Evolutionary conservation across 2,329 filamentous ascomycete species (phyloP).

Genomic region (Periconia macrospinosa): DNA sequence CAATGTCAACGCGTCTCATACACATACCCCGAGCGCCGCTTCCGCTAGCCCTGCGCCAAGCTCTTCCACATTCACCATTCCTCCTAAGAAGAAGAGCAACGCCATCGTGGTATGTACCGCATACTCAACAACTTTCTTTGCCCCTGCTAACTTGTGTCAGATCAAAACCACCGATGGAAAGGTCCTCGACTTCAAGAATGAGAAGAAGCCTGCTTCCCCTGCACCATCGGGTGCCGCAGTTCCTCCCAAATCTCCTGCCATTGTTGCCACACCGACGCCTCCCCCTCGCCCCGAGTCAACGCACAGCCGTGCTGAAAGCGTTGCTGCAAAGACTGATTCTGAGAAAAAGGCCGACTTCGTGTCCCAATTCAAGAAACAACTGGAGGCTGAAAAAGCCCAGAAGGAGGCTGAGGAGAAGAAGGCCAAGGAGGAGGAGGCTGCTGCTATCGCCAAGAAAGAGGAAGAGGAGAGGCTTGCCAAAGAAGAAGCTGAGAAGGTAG

Average conservation of each 20-base stretch:
- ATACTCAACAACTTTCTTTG: neutral
- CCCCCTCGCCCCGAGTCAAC: slow-evolving; percentile 71
- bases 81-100: slow-evolving; percentile 66
- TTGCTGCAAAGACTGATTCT: slow-evolving; percentile 69
- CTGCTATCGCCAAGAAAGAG: slow-evolving; percentile 31
- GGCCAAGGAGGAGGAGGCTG: slow-evolving; percentile 47
- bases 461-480: slow-evolving; percentile 37
- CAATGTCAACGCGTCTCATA: slow-evolving; percentile 50
- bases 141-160: neutral
- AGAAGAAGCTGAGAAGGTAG: slow-evolving; percentile 56
- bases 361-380: slow-evolving; percentile 66
- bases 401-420: slow-evolving; percentile 45
- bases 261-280: slow-evolving; percentile 67
- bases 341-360: slow-evolving; percentile 68
- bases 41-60: slow-evolving; percentile 64
- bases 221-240: slow-evolving; percentile 44
- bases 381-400: slow-evolving; percentile 57
- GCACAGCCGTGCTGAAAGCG: slow-evolving; percentile 73
- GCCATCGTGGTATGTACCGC: slow-evolving; percentile 67
- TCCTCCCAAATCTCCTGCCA: slow-evolving; percentile 61
- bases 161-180: slow-evolving; percentile 85
- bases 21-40: slow-evolving; percentile 57
- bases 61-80: slow-evolving; percentile 64
- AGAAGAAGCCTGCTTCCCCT: slow-evolving; percentile 44
- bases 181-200: slow-evolving; percentile 64